Percentiles rank a stretch among this genome's conserved stretches.
Evolutionary conservation across 768 basidiomycete species (phyloP).

Genomic region (Lentinula sp.): DNA sequence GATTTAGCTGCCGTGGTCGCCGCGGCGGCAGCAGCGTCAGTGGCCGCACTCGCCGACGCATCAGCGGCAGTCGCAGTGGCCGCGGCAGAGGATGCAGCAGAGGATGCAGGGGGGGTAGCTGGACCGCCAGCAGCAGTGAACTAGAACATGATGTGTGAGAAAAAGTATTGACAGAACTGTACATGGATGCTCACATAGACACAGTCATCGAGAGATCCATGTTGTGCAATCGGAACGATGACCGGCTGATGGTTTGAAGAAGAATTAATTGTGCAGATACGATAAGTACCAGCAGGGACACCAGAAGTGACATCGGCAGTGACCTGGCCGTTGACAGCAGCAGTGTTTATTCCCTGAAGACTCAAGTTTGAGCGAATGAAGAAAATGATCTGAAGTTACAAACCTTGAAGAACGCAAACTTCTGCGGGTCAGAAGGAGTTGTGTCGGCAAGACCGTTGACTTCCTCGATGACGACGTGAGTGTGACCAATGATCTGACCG

Average conservation of each 20-base stretch:
- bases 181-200: constrained; percentile 19
- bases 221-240: constrained; percentile 31
- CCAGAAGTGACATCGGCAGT: constrained; percentile 45
- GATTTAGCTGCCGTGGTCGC: background rate
- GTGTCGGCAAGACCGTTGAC: constrained; percentile 44
- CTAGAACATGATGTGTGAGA: background rate
- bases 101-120: background rate
- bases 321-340: constrained; percentile 38
- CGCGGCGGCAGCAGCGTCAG: background rate
- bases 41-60: background rate
- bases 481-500: constrained; percentile 55
- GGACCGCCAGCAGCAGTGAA: constrained; percentile 5
- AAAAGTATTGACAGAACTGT: background rate
- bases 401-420: constrained; percentile 53
- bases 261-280: constrained; percentile 9
- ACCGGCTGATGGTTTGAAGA: constrained; percentile 33
- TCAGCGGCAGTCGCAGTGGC: background rate
- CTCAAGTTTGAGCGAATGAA: too few relatives aligned
- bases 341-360: constrained; percentile 33
- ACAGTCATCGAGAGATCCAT: constrained; percentile 33
- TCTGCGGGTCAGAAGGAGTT: constrained; percentile 39
- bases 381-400: background rate
- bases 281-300: constrained; percentile 37
- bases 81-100: background rate
- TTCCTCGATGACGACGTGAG: constrained; percentile 55